Base-by-base conservation (phyloP, 176 grass and related monocot genomes). In the Panicum miliaceum region DNA sequence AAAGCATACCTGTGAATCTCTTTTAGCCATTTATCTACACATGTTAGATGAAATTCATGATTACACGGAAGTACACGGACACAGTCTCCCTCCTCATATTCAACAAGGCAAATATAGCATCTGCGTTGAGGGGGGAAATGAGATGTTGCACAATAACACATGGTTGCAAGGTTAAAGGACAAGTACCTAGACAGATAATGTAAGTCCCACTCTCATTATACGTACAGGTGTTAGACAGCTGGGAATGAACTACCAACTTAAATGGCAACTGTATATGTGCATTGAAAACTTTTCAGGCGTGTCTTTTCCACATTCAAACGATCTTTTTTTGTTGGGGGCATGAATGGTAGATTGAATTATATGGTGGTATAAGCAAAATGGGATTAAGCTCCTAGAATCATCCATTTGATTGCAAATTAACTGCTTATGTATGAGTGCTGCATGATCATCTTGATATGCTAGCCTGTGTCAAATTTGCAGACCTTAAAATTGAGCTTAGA, bases 1-100 rank as follows among this genome's bases (percentile, higher is more conserved):
- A 74, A 69, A 84, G 27, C 62, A 82, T 93, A 99, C 96, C 96
- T 96, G 80, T 99, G 96, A 86, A 96, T 96, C 75, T 99, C 96
- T 90, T 96, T 99, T 72, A 99, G 78, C 96, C 93, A 99, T 89
- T 99, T 99, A 79, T 99, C 96, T 92, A 96, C 89, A 92, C 96
- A 99, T 73, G 91, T 89, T 85, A 90, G 83, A 90, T 99, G 96
- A 86, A 99, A 99, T 60, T 99, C 96, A 76, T 99, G 96, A 89
- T 87, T 94, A 78, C 93, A 99, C 35, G 96, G 96, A 38, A 96
- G 86, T 81, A 99, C 87, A 52, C 96, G 91, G 52, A 99, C 78
- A 66, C 78, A 87, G 62, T 99, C 96, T 86, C 93, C 96, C 86
- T 94, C 96, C 74, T 94, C 96, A 80, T 99, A 99, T 90, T 99